These are phyloP conservation scores for Pichia cephalocereana DNA, from an alignment of 805 yeast genomes.

Conservation along the genomic window DNA sequence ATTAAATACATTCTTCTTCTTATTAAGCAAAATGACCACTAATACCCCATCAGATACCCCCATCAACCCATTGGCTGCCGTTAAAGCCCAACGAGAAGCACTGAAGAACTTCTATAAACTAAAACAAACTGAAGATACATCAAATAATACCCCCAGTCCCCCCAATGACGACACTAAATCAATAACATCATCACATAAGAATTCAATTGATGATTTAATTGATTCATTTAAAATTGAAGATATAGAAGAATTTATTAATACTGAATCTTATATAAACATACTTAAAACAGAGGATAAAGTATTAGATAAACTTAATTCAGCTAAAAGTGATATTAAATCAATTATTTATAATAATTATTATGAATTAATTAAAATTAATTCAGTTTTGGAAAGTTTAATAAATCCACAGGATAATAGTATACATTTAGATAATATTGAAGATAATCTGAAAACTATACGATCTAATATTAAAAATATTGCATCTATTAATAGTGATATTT, in stretches of 20 bases:
- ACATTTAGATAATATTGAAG: slow-evolving; percentile 13
- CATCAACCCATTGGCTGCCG: neutral
- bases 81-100: slow-evolving; percentile 28
- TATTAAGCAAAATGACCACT: no score
- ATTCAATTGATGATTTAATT: neutral
- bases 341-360: slow-evolving; percentile 70
- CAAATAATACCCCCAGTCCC: no score
- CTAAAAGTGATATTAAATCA: slow-evolving; percentile 55
- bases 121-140: slow-evolving; percentile 20
- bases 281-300: slow-evolving; percentile 31
- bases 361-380: slow-evolving; percentile 59
- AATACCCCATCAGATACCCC: neutral
- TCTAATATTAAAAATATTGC: slow-evolving; percentile 7
- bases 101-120: slow-evolving; percentile 34
- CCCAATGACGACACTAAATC: neutral
- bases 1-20: no score
- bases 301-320: slow-evolving; percentile 38
- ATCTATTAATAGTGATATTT: slow-evolving; percentile 8
- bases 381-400: slow-evolving; percentile 36
- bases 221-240: slow-evolving; percentile 14
- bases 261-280: slow-evolving; percentile 24
- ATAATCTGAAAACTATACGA: slow-evolving; percentile 19
- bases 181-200: neutral
- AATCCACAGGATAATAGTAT: slow-evolving; percentile 13
- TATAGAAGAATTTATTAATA: slow-evolving; percentile 25